phyloP scores from a whole-genome alignment of 106 monocot species.

The Allium cepa region DNA sequence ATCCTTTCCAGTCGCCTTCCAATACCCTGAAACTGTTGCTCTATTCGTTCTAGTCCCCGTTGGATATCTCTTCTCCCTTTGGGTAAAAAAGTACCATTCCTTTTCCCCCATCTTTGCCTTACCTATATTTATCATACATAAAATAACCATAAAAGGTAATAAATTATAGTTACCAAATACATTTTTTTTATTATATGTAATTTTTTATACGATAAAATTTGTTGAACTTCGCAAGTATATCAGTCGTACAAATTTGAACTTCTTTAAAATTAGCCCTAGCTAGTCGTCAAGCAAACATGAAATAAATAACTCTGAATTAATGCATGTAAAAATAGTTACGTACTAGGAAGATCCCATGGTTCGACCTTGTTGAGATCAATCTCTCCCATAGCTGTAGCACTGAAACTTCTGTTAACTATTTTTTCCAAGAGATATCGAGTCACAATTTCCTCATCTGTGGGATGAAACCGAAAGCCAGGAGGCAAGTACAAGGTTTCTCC shows the following conservation, averaged over 20 bases:
- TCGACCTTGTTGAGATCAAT: constrained; percentile 83
- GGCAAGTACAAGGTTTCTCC: constrained; percentile 26
- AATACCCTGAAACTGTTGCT: constrained; percentile 68
- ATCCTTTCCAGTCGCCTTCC: constrained; percentile 92
- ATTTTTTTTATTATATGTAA: neutral
- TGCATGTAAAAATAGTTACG: neutral
- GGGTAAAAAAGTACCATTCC: constrained; percentile 63
- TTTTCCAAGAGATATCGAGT: constrained; percentile 35
- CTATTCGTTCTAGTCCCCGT: constrained; percentile 68
- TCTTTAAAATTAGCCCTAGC: neutral
- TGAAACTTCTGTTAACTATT: constrained; percentile 29
- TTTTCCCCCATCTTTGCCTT: constrained; percentile 70
- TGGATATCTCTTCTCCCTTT: constrained; percentile 64
- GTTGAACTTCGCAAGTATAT: too few species aligned
- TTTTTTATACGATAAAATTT: neutral
- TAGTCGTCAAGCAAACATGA: too few species aligned
- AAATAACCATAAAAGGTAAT: neutral
- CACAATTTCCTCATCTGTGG: constrained; percentile 58
- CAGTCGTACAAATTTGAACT: neutral
- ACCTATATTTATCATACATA: constrained; percentile 9
- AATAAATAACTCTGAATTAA: neutral
- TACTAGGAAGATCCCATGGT: constrained; percentile 90
- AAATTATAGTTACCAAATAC: neutral
- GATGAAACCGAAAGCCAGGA: constrained; percentile 58
- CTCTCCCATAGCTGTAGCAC: constrained; percentile 49